A percentile compares a stretch with the other conserved stretches of the same genome.
Conservation (phyloP, 371 early-diverging fungal species). For the Dichotomocladium elegans region DNA sequence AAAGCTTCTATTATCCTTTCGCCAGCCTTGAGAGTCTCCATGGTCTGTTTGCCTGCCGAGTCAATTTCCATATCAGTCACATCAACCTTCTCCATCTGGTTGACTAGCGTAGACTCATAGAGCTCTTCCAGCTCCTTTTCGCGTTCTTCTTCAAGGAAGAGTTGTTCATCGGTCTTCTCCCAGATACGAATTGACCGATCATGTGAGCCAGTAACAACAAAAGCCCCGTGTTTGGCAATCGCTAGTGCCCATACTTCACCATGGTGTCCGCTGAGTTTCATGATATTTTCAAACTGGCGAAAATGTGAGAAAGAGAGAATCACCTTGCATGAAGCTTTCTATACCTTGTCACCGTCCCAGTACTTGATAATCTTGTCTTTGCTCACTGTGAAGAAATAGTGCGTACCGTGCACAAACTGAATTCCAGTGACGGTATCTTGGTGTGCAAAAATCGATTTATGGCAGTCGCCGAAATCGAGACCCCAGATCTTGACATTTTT, state of each 20-base stretch:
- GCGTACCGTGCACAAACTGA: slow-evolving; percentile 89
- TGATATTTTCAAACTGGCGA: slow-evolving; percentile 82
- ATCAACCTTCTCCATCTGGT: slow-evolving; percentile 58
- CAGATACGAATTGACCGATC: slow-evolving; percentile 92
- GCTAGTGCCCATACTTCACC: slow-evolving; percentile 93
- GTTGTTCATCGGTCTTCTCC: slow-evolving; percentile 93
- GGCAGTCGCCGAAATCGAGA: slow-evolving; percentile 98
- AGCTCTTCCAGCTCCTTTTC: slow-evolving; percentile 90
- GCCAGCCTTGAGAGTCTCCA: slow-evolving; percentile 90
- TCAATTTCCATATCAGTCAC: slow-evolving; percentile 63
- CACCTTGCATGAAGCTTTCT: not conserved
- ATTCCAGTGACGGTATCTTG: slow-evolving; percentile 86
- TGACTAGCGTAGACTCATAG: slow-evolving; percentile 75
- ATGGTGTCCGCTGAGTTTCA: slow-evolving; percentile 87
- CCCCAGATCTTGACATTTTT: slow-evolving; percentile 98
- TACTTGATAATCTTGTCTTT: slow-evolving; percentile 91
- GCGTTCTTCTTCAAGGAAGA: slow-evolving; percentile 94
- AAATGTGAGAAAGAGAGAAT: not conserved
- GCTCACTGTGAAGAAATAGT: slow-evolving; percentile 88
- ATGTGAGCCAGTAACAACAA: slow-evolving; percentile 83
- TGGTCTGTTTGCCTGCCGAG: slow-evolving; percentile 78
- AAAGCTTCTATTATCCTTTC: slow-evolving; percentile 90
- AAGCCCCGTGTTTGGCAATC: slow-evolving; percentile 81
- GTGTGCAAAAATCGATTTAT: slow-evolving; percentile 91
- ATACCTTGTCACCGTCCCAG: slow-evolving; percentile 94